Conservation (phyloP, 73 alveolate genomes). For the Symbiodinium pilosum region DNA sequence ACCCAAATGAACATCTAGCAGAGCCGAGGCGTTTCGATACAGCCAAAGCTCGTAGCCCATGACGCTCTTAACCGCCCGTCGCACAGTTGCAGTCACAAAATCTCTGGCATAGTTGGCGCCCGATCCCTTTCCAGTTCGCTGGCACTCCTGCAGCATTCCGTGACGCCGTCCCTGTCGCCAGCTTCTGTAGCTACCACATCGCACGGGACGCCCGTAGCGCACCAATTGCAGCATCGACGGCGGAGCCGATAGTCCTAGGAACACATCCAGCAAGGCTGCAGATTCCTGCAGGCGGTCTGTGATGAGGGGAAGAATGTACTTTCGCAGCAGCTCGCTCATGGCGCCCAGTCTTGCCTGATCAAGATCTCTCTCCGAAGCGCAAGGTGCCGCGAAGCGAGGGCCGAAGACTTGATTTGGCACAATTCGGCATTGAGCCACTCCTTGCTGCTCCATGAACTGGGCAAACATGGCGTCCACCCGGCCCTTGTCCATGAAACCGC, state of each 20-base stretch:
- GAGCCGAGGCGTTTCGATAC: neutral
- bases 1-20: neutral
- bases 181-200: slow-evolving; percentile 21
- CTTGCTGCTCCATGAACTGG: slow-evolving; percentile 66
- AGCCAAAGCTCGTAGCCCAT: slow-evolving; percentile 79
- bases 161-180: slow-evolving; percentile 46
- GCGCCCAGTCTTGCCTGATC: slow-evolving; percentile 13
- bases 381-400: slow-evolving; percentile 58
- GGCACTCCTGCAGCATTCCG: slow-evolving; percentile 31
- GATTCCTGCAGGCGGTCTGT: slow-evolving; percentile 61
- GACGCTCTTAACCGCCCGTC: neutral
- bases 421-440: slow-evolving; percentile 70
- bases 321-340: slow-evolving; percentile 14
- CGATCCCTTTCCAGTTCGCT: neutral
- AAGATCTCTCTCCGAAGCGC: slow-evolving; percentile 1
- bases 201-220: slow-evolving; percentile 15
- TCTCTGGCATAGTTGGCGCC: slow-evolving; percentile 33
- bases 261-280: slow-evolving; percentile 50
- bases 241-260: slow-evolving; percentile 31
- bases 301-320: slow-evolving; percentile 16
- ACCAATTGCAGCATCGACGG: slow-evolving; percentile 42
- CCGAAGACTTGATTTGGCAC: slow-evolving; percentile 74
- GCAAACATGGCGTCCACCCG: slow-evolving; percentile 37
- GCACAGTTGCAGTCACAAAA: slow-evolving; percentile 8
- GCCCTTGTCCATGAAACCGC: slow-evolving; percentile 64